These are phyloP conservation scores for Zostera marina DNA, from an alignment of 116 monocot genomes.

Conservation along the genomic window DNA sequence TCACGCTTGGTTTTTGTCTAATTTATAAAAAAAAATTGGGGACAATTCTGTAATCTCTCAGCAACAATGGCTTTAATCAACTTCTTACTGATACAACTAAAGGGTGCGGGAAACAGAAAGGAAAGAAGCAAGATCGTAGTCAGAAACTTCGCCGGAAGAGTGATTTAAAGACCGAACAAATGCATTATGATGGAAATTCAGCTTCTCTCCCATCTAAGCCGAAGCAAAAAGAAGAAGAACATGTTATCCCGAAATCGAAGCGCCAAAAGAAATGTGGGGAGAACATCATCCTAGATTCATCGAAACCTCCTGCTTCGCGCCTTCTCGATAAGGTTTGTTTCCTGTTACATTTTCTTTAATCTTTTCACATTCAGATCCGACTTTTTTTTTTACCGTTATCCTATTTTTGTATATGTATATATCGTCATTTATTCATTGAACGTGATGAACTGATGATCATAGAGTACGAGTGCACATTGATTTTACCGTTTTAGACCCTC, in stretches of 20 bases:
- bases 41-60: neutral
- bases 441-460: too few relatives aligned
- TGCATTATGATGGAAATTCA: neutral
- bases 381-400: neutral
- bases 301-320: neutral
- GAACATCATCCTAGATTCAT: neutral
- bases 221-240: neutral
- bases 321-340: constrained; percentile 2
- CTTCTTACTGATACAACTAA: constrained; percentile 15
- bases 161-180: neutral
- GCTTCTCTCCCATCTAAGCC: neutral
- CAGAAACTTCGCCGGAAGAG: neutral
- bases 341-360: neutral
- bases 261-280: neutral
- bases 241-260: neutral
- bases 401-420: neutral
- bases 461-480: too few relatives aligned
- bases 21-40: too few relatives aligned
- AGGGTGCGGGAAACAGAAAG: neutral
- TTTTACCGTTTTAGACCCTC: too few relatives aligned
- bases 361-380: too few relatives aligned
- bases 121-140: neutral
- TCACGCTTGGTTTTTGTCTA: too few relatives aligned
- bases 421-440: too few relatives aligned
- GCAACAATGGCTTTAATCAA: constrained; percentile 33